Base-by-base conservation (phyloP, 768 basidiomycete species). In the Clathrus columnatus region DNA sequence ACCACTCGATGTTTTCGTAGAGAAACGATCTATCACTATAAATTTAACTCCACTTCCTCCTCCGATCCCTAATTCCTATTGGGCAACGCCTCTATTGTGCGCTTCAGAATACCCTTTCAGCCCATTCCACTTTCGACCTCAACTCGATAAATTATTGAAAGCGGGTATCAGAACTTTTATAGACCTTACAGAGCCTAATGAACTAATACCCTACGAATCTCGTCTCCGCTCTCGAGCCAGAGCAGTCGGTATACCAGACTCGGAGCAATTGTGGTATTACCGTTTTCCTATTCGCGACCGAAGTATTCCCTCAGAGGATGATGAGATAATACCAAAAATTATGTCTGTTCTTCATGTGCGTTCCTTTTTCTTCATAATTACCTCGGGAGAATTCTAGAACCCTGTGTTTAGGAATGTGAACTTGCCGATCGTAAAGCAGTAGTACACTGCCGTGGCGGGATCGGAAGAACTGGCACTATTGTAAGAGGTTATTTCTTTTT, bases 111-210 rank as follows among this genome's bases (percentile, higher is more conserved):
- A 88, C 67, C 87, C 87, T 1, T 90, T 76, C 74, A 57, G 63
- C 3, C 59, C 63, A 16, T 63, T 60, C 41, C 58, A 61, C 72
- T 77, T 66, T 70, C 75, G 73, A 53, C 83, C 85, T 59, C 88
- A 90, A 63, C 77, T 90, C 59, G 85, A 87, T 70, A 79, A 80
- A 0, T 75, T 90, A 50, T 79, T 90, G 23, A 70, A 70, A 8
- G 80, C 85, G 1, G 87, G 87, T 47, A 83, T 87, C 7, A 82
- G 84, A 57, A 87, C 87, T 4, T 89, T 89, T 68, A 82, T 89
- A 66, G 87, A 90, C 71, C 79, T 90, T 63, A 90, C 87, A n/a
- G 87, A 90, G 62, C 72, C 72, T n/a, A 82, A 83, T 43, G 87
- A 90, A 68, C 79, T 90, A 46, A 72, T 75, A 20, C 81, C 86